phyloP scores from a whole-genome alignment of 805 yeast species.

The Candida ortonii region DNA sequence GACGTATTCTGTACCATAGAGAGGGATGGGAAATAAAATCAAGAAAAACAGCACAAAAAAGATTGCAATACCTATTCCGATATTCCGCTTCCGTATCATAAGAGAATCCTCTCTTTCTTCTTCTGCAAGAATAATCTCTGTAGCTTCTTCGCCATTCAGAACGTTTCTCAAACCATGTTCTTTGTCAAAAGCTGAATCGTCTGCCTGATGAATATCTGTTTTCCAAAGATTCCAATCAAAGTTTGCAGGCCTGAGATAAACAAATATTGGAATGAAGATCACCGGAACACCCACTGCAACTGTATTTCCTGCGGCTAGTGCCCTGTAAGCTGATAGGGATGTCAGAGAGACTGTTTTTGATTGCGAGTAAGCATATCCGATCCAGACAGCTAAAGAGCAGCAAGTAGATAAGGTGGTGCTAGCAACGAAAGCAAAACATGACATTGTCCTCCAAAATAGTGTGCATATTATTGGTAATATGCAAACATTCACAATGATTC shows the following conservation, averaged over 20 bases:
- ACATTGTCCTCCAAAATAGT: constrained; percentile 44
- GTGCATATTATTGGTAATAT: constrained; percentile 50
- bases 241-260: constrained; percentile 41
- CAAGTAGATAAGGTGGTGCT: constrained; percentile 46
- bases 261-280: constrained; percentile 44
- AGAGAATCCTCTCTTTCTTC: constrained; percentile 21
- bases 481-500: constrained; percentile 53
- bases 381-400: constrained; percentile 42
- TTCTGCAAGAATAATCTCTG: constrained; percentile 26
- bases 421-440: constrained; percentile 41
- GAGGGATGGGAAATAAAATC: constrained; percentile 37
- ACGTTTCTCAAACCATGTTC: constrained; percentile 30
- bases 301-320: constrained; percentile 57
- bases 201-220: constrained; percentile 39
- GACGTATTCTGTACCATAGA: constrained; percentile 39
- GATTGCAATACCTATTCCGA: constrained; percentile 26
- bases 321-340: constrained; percentile 45
- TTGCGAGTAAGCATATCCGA: constrained; percentile 36
- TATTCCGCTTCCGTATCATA: constrained; percentile 27
- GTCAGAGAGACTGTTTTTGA: constrained; percentile 25
- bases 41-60: constrained; percentile 32
- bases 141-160: constrained; percentile 29
- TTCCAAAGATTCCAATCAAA: constrained; percentile 52
- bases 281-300: constrained; percentile 51
- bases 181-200: constrained; percentile 36